Evolutionary conservation across 495 filamentous ascomycete genomes (phyloP).

Genomic region (Mytilinidion resinicola): DNA sequence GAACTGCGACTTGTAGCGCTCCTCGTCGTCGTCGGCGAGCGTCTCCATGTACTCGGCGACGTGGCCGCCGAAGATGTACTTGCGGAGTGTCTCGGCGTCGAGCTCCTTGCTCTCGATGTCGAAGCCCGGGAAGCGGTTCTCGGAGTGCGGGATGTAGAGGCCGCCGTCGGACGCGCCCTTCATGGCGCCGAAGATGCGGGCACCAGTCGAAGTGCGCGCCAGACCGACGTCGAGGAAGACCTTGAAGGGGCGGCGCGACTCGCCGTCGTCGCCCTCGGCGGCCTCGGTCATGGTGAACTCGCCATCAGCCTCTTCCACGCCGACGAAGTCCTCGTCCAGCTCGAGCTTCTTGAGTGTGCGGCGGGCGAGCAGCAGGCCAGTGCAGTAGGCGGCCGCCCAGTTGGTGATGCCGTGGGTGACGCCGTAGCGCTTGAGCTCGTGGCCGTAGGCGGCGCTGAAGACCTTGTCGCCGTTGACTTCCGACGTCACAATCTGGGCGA

Average conservation of each 20-base stretch:
- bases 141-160: slow-evolving; percentile 93
- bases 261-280: slow-evolving; percentile 74
- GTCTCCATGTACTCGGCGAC: slow-evolving; percentile 99
- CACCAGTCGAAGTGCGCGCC: slow-evolving; percentile 91
- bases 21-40: slow-evolving; percentile 98
- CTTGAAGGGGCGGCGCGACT: slow-evolving; percentile 94
- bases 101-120: slow-evolving; percentile 96
- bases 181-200: slow-evolving; percentile 98
- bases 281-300: slow-evolving; percentile 93
- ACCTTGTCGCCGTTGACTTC: slow-evolving; percentile 98
- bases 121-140: slow-evolving; percentile 98
- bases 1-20: slow-evolving; percentile 98
- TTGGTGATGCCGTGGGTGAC: slow-evolving; percentile 98
- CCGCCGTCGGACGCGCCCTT: slow-evolving; percentile 99
- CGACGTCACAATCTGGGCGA: slow-evolving; percentile 93
- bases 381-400: slow-evolving; percentile 97
- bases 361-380: slow-evolving; percentile 92
- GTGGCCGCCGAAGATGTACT: slow-evolving; percentile 98
- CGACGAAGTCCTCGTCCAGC: slow-evolving; percentile 80
- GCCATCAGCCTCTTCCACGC: slow-evolving; percentile 91
- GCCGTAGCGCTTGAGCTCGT: slow-evolving; percentile 95
- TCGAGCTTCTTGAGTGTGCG: slow-evolving; percentile 94
- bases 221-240: slow-evolving; percentile 96
- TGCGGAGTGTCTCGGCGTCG: slow-evolving; percentile 90
- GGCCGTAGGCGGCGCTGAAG: slow-evolving; percentile 84